Conservation (phyloP, 257 asterid species). For the Solanum dulcamara region DNA sequence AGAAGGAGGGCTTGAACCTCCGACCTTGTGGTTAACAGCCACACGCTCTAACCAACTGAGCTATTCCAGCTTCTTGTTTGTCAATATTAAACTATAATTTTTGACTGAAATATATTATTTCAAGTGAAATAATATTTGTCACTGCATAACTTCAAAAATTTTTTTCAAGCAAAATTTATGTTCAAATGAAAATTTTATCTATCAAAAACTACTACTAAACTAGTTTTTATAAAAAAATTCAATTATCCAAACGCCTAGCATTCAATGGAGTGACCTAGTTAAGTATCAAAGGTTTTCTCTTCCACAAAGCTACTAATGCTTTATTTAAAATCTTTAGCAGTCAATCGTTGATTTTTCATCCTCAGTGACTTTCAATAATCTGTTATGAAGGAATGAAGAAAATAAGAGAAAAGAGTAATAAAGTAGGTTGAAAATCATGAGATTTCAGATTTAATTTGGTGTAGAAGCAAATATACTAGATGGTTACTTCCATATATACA, state of each 20-base stretch:
- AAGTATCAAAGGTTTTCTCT: not conserved
- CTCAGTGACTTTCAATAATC: not conserved
- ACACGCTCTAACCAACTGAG: slow-evolving; percentile 99
- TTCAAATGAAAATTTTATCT: not conserved
- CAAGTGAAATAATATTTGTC: not conserved
- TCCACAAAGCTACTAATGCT: not conserved
- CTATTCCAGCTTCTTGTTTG: slow-evolving; percentile 62
- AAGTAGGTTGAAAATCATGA: not conserved
- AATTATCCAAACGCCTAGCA: not conserved
- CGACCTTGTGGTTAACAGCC: slow-evolving; percentile 99
- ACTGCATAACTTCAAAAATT: not conserved
- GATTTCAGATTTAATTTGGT: not conserved
- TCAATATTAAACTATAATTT: not conserved
- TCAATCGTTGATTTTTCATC: not conserved
- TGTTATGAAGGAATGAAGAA: not conserved
- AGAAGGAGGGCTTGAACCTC: slow-evolving; percentile 75
- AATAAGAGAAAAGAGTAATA: not conserved
- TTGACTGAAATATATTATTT: not conserved
- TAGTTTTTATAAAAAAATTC: not conserved
- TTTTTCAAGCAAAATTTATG: not conserved
- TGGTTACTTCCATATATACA: no score
- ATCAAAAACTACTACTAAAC: not conserved
- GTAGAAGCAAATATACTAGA: no score
- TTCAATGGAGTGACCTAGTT: not conserved
- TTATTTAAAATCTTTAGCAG: not conserved